Evolutionary conservation across 2,329 filamentous ascomycete species (phyloP), one percentile per base, ranked within the genome.

Genomic region (Calonectria pseudoturangicola): DNA sequence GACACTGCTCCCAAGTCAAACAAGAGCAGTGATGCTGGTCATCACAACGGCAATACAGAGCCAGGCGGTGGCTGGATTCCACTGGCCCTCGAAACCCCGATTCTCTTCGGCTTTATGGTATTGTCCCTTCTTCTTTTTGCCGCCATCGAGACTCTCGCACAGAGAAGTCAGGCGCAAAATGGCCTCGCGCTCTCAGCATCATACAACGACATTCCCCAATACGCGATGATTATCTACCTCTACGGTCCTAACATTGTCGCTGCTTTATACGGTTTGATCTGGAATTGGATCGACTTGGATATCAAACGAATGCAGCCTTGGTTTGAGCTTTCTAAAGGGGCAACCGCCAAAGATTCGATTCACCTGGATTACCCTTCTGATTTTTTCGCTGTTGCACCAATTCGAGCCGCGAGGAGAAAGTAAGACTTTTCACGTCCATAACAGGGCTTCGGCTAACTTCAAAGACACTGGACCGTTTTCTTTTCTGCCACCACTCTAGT

Each of bases 221-320:
- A 56, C 8, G 51, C 51, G 9, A 36, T 56, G 51, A 36, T 56
- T 12, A 15, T 1, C 51, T 56, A 36, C 18, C 51, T 21, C 8
- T 56, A 56, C 18, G 51, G 51, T 4, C 51, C 51, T 16, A 56
- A 56, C 9, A 25, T 39, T 2, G 15, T 58, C 6, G 51, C 30
- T 4, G 51, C 25, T 30, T 12, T 58, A 3, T 58, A 58, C 51
- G 39, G 51, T 21, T 25, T 58, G 10, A 39, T 58, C 1, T 58
- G 51, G 51, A 39, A 27, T 30, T 58, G 51, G 51, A 58, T 58
- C 30, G 51, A 58, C 33, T 25, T 58, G 51, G 51, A 58, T 58
- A 9, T 58, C 3, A 58, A 58, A 8, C 39, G 51, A 15, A 58
- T 58, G 51, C 51, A 58, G 10, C 51, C 51, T 8, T 58, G 51